Evolutionary conservation across 495 filamentous ascomycete species (phyloP).

Genomic region (Viridothelium virens): DNA sequence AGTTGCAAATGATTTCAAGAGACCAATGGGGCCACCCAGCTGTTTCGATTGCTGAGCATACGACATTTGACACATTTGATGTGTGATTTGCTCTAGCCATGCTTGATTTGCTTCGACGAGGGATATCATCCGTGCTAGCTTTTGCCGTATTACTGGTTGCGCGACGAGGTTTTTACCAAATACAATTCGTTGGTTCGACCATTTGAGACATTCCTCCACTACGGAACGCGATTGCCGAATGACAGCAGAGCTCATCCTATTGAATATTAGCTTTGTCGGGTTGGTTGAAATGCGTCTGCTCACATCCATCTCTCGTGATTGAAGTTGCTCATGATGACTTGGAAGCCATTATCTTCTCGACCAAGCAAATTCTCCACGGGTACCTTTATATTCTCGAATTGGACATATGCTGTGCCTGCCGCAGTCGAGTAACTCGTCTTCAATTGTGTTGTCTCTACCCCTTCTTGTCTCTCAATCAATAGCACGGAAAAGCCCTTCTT

Average conservation of each 20-base stretch:
- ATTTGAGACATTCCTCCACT: slow-evolving; percentile 81
- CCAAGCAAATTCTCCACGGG: slow-evolving; percentile 72
- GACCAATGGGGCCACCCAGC: slow-evolving; percentile 72
- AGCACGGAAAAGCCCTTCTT: slow-evolving; percentile 76
- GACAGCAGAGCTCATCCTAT: slow-evolving; percentile 47
- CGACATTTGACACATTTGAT: slow-evolving; percentile 82
- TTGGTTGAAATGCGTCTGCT: background rate
- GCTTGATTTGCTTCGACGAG: slow-evolving; percentile 73
- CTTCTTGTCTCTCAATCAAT: slow-evolving; percentile 62
- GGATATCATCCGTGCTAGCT: slow-evolving; percentile 84
- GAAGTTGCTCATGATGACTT: slow-evolving; percentile 83
- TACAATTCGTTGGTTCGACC: slow-evolving; percentile 82
- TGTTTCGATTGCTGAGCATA: slow-evolving; percentile 69
- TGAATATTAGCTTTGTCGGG: slow-evolving; percentile 25
- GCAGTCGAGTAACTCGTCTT: slow-evolving; percentile 79
- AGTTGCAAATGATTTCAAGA: slow-evolving; percentile 73
- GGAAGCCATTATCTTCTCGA: slow-evolving; percentile 78
- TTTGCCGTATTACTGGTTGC: slow-evolving; percentile 79
- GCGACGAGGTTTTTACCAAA: slow-evolving; percentile 74
- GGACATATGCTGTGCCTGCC: slow-evolving; percentile 71
- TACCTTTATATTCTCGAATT: slow-evolving; percentile 82
- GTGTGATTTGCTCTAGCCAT: slow-evolving; percentile 76
- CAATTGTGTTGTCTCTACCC: slow-evolving; percentile 67
- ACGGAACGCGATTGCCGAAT: slow-evolving; percentile 59
- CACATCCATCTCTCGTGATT: slow-evolving; percentile 68